phyloP scores from a whole-genome alignment of 2,329 filamentous ascomycete species.

The Fusarium solani-melongenae region DNA sequence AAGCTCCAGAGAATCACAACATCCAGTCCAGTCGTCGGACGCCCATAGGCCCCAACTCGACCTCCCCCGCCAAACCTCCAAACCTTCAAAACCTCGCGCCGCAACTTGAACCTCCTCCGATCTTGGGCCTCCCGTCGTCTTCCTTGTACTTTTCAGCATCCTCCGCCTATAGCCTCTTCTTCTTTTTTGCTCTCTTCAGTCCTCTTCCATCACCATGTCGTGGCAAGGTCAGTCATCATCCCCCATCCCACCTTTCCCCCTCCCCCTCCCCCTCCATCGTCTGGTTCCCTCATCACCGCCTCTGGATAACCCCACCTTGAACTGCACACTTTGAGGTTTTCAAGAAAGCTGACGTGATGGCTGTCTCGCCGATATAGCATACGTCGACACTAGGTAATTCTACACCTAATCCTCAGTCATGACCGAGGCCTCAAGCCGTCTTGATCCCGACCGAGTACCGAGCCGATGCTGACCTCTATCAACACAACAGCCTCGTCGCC shows the following conservation, averaged over 20 bases:
- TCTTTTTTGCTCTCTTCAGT: conserved; percentile 21
- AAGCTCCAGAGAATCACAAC: conserved; percentile 38
- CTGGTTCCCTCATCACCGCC: conserved; percentile 36
- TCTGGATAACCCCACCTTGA: conserved; percentile 43
- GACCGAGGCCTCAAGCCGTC: neutral
- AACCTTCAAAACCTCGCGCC: conserved; percentile 36
- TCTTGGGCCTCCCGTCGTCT: conserved; percentile 1
- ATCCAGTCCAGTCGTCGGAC: conserved; percentile 12
- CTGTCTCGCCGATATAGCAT: conserved; percentile 52
- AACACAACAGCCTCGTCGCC: conserved; percentile 75
- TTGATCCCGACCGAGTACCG: conserved; percentile 15
- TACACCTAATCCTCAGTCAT: conserved; percentile 2
- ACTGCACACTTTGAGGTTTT: neutral
- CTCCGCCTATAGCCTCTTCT: neutral
- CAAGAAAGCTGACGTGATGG: conserved; percentile 27
- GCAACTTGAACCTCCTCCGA: conserved; percentile 10
- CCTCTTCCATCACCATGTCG: conserved; percentile 66
- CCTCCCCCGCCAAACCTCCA: conserved; percentile 35
- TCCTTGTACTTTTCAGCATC: conserved; percentile 6
- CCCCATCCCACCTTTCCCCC: conserved; percentile 4
- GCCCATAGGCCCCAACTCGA: conserved; percentile 5
- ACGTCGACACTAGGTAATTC: conserved; percentile 63
- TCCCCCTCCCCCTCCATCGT: conserved; percentile 31
- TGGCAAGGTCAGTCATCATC: conserved; percentile 73
- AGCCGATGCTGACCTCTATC: conserved; percentile 37